Base-by-base conservation (phyloP, 768 basidiomycete species). In the Amanita phalloides region DNA sequence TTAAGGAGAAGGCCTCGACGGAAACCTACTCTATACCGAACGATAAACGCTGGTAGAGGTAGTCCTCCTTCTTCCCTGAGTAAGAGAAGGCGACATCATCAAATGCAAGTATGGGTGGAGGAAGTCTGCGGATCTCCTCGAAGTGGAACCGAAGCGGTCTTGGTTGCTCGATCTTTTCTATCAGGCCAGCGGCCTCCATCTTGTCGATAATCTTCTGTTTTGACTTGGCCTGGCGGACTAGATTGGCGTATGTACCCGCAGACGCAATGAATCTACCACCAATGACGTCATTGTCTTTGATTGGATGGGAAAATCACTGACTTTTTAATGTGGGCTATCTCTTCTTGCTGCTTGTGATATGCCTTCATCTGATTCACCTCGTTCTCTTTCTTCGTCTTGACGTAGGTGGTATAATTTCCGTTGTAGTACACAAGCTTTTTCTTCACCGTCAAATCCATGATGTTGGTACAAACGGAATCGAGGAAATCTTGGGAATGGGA, bases 131-230 rank as follows among this genome's bases (percentile, higher is more conserved):
- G 56, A 97, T 81, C 60, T 95, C 92, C 68, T 98, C 95, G 61
- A 98, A 99, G 77, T 95, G 85, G 80, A 98, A 71, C 63, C 81
- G 75, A 32, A 99, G 74, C 13, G 80, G 79, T 59, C 79, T 82
- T 33, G 77, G 75, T 3, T 66, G 65, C 63, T 94, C 91, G 53
- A 96, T 72, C 71, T 91, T 92, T 69, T 99, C 91, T 63, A 99
- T 78, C 39, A 99, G 77, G 56, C 95, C 95, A 11, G 94, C 95
- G 25, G 95, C 95, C 75, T 99, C 96, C 95, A 99, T 99, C 81
- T 99, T 99, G 77, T 99, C 95, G 69, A 99, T 95, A 57, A 99
- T 98, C 79, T 99, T 99, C 69, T 99, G 95, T 68, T 99, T 99
- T 47, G 94, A 97, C 72, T 99, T 97, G 59, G 95, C 95, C 69